Conservation (phyloP, 768 basidiomycete species). For the Pisolithus tinctorius region DNA sequence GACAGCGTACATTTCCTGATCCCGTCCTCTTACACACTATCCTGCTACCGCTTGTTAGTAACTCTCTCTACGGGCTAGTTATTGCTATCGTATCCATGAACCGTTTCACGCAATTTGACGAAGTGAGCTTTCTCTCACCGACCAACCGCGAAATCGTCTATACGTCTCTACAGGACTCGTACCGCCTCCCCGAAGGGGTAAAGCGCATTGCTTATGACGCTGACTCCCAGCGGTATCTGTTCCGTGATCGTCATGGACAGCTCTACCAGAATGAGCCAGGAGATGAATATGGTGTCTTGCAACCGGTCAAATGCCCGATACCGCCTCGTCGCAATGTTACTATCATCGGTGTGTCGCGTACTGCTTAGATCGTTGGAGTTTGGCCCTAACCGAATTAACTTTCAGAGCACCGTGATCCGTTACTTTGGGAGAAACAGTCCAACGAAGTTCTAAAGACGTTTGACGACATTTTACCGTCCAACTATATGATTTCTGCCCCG, state of each 20-base stretch:
- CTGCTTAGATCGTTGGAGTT: conserved; percentile 10
- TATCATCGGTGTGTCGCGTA: conserved; percentile 16
- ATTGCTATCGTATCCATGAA: not conserved
- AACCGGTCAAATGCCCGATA: conserved; percentile 23
- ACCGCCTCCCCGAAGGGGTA: conserved; percentile 36
- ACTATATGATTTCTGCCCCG: conserved; percentile 38
- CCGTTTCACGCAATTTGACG: conserved; percentile 19
- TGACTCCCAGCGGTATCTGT: conserved; percentile 45
- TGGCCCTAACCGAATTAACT: conserved; percentile 1
- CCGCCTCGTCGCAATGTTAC: conserved; percentile 23
- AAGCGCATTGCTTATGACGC: conserved; percentile 48
- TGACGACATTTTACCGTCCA: conserved; percentile 40
- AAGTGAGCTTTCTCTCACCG: conserved; percentile 11
- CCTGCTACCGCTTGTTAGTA: too few species aligned
- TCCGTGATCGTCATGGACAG: conserved; percentile 38
- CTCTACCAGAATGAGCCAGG: conserved; percentile 41
- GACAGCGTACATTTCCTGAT: too few species aligned
- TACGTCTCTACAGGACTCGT: conserved; percentile 23
- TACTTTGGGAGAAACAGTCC: conserved; percentile 15
- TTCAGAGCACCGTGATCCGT: conserved; percentile 21
- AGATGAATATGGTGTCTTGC: conserved; percentile 38
- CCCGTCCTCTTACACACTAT: too few species aligned
- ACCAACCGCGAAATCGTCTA: not conserved
- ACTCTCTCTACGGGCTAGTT: too few species aligned
- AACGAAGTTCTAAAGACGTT: conserved; percentile 32